These are phyloP conservation scores for Fusarium nodosum DNA, from an alignment of 2,329 filamentous ascomycete species.

Conservation along the genomic window DNA sequence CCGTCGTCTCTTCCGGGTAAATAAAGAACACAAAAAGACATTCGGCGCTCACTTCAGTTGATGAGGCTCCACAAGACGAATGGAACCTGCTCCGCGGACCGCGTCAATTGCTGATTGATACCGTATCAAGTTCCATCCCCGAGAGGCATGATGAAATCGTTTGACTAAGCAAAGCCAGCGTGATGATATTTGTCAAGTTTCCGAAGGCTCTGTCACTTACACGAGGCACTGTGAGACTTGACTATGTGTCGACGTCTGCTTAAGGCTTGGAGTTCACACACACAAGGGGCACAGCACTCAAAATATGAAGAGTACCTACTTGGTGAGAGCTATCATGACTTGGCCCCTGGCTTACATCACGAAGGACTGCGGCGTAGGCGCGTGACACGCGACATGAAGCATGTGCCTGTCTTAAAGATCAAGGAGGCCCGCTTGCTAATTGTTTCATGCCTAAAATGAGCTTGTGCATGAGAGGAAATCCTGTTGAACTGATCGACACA, in stretches of 20 bases:
- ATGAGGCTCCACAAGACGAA: slow-evolving; percentile 28
- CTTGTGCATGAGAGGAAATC: slow-evolving; percentile 28
- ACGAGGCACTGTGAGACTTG: neutral
- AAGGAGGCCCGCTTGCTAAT: slow-evolving; percentile 5
- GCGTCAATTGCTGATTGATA: slow-evolving; percentile 41
- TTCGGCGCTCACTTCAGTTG: slow-evolving; percentile 32
- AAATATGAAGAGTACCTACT: neutral
- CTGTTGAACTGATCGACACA: slow-evolving; percentile 31
- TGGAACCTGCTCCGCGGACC: slow-evolving; percentile 29
- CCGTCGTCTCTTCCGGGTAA: slow-evolving; percentile 20
- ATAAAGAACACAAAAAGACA: slow-evolving; percentile 16
- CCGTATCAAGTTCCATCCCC: slow-evolving; percentile 42
- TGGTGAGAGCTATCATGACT: neutral
- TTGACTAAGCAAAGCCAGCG: slow-evolving; percentile 10
- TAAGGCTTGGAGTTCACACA: neutral
- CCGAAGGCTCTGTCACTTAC: slow-evolving; percentile 1
- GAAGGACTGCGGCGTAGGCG: slow-evolving; percentile 29
- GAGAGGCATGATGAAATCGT: slow-evolving; percentile 19
- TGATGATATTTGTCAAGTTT: slow-evolving; percentile 6
- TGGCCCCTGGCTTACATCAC: neutral
- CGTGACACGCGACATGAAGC: slow-evolving; percentile 23
- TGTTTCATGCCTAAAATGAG: slow-evolving; percentile 16
- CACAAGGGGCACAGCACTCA: neutral
- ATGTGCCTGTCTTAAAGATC: slow-evolving; percentile 32
- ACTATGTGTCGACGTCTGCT: neutral